Evolutionary conservation across 306 rosid species (phyloP).

Genomic region (Castanea crenata): DNA sequence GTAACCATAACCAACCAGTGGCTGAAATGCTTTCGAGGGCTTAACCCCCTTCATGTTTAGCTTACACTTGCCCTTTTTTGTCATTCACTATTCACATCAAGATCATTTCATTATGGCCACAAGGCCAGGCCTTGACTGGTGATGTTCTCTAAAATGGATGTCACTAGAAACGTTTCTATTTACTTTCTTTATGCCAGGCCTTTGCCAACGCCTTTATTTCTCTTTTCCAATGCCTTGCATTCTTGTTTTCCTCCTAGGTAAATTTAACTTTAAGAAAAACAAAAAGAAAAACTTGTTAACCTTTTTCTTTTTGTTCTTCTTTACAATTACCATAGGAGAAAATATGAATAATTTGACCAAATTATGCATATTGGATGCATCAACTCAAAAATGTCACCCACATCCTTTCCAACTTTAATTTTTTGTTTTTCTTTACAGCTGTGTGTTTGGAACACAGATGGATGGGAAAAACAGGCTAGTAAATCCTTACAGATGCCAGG

Average conservation of each 20-base stretch:
- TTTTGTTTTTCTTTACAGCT: conserved; percentile 53
- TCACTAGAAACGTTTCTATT: neutral
- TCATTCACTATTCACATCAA: neutral
- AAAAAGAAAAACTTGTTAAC: neutral
- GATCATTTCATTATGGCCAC: neutral
- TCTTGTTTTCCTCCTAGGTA: neutral
- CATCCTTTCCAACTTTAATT: neutral
- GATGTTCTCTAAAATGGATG: neutral
- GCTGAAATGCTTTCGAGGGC: neutral
- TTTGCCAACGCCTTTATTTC: neutral
- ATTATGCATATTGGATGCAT: neutral
- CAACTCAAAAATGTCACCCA: neutral
- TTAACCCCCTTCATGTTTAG: neutral
- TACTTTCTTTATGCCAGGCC: neutral
- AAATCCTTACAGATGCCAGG: conserved; percentile 69
- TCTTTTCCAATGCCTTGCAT: too few relatives aligned
- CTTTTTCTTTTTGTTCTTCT: neutral
- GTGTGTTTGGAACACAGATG: conserved; percentile 96
- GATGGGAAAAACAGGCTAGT: conserved; percentile 87
- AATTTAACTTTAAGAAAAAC: neutral
- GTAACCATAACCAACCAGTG: conserved; percentile 15
- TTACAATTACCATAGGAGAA: neutral
- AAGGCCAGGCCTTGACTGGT: neutral
- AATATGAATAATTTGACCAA: conserved; percentile 1
- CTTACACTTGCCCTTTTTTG: conserved; percentile 2